Percentiles rank a stretch among this genome's conserved stretches.
Evolutionary conservation across 2,329 filamentous ascomycete genomes (phyloP).

Genomic region (Aplosporella prunicola): DNA sequence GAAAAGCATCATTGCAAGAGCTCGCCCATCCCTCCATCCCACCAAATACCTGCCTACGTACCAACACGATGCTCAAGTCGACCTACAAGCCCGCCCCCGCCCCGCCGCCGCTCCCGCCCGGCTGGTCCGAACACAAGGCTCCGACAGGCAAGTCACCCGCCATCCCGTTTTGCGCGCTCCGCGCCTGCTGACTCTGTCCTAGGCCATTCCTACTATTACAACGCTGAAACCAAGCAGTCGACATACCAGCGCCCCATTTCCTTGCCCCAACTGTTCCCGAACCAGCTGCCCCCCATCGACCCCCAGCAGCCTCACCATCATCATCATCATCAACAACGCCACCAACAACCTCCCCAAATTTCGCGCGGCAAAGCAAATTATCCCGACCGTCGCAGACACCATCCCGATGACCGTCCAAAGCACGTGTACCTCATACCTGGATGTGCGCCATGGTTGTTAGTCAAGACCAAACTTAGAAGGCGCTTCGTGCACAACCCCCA

Average conservation of each 20-base stretch:
- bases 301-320: constrained; percentile 5
- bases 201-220: constrained; percentile 83
- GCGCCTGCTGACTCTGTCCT: constrained; percentile 14
- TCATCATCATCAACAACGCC: constrained; percentile 6
- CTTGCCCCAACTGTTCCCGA: constrained; percentile 18
- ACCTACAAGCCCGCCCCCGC: constrained; percentile 55
- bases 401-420: constrained; percentile 70
- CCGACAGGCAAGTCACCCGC: constrained; percentile 49
- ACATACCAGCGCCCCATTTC: constrained; percentile 66
- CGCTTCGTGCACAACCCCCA: constrained; percentile 82
- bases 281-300: constrained; percentile 6
- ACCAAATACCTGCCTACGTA: not conserved
- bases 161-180: constrained; percentile 11
- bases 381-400: constrained; percentile 53
- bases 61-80: constrained; percentile 56
- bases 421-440: constrained; percentile 70
- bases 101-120: constrained; percentile 55
- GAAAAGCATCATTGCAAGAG: constrained; percentile 24
- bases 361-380: constrained; percentile 42
- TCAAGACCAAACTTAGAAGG: constrained; percentile 83
- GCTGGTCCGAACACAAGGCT: constrained; percentile 90
- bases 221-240: constrained; percentile 70
- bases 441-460: constrained; percentile 77
- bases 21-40: constrained; percentile 1
- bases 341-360: constrained; percentile 38